Evolutionary conservation across 441 rosid genomes (phyloP), one percentile per base, ranked within the genome.

Genomic region (Flueggea neowawraea): DNA sequence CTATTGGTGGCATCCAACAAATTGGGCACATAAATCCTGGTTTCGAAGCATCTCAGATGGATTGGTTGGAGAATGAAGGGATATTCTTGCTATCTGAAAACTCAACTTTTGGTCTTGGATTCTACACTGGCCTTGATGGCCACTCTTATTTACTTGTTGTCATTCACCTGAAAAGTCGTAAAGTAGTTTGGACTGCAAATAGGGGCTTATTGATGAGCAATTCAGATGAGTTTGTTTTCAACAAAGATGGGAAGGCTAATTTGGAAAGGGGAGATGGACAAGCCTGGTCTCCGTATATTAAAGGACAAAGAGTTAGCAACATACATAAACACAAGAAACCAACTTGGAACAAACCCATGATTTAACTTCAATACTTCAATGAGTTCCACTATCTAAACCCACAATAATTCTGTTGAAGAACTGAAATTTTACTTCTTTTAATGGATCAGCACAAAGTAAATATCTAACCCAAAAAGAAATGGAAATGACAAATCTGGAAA

Each of bases 121-220:
- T 89, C 81, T 12, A 44, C 17, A 65, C 86, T 31, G 66, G 73
- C 17, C 57, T 59, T 52, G 80, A 78, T 63, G 78, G 77, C 62
- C 72, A 81, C 22, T 70, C 67, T 47, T 84, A 80, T 73, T 76
- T 73, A 12, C 83, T 91, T 16, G 90, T 82, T 71, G 62, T 89
- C 62, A n/a, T 75, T 55, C 94, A 91, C 61, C 57, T 17, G 68
- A 65, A 52, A 55, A 82, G 75, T 66, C 10, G 60, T 4, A 73
- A 3, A 56, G 59, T 68, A 10, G 82, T 91, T 73, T 91, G 97
- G 97, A 62, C 97, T 0, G 96, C 96, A 22, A 91, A 91, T 74
- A 75, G 88, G 44, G 83, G 80, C 49, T 69, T 54, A 60, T 82
- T 86, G 14, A 81, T 91, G 55, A 55, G 66, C 4, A 65, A 75